These are phyloP conservation scores for Rheum nobile DNA, from an alignment of 148 eudicot genomes.

Conservation along the genomic window DNA sequence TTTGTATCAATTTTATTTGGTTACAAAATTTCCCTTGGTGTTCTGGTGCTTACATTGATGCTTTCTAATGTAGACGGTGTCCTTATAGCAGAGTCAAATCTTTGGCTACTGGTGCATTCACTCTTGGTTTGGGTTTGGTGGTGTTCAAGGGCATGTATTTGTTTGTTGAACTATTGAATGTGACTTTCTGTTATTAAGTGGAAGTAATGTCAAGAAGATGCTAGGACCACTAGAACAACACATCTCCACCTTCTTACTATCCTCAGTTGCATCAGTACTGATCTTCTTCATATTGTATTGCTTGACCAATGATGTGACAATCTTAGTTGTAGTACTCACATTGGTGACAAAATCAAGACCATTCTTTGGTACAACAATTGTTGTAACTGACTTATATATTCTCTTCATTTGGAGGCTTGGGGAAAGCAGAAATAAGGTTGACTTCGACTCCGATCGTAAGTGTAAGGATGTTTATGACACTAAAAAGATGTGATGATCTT, in stretches of 20 bases:
- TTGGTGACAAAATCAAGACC: not conserved
- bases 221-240: not conserved
- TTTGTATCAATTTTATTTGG: constrained; percentile 4
- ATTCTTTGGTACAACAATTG: too few relatives aligned
- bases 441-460: constrained; percentile 1
- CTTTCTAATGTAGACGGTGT: constrained; percentile 46
- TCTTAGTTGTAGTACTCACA: not conserved
- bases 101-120: constrained; percentile 47
- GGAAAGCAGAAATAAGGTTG: not conserved
- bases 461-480: not conserved
- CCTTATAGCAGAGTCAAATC: constrained; percentile 47
- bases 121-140: constrained; percentile 47
- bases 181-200: not conserved
- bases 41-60: not conserved
- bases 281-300: not conserved
- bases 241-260: not conserved
- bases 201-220: not conserved
- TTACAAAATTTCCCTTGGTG: not conserved
- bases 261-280: not conserved
- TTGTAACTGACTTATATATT: too few relatives aligned
- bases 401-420: not conserved
- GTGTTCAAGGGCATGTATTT: constrained; percentile 45
- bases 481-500: not conserved
- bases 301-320: not conserved
- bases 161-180: not conserved